Base-by-base conservation (phyloP, 805 yeast genomes). In the Wickerhamomyces rabaulensis region DNA sequence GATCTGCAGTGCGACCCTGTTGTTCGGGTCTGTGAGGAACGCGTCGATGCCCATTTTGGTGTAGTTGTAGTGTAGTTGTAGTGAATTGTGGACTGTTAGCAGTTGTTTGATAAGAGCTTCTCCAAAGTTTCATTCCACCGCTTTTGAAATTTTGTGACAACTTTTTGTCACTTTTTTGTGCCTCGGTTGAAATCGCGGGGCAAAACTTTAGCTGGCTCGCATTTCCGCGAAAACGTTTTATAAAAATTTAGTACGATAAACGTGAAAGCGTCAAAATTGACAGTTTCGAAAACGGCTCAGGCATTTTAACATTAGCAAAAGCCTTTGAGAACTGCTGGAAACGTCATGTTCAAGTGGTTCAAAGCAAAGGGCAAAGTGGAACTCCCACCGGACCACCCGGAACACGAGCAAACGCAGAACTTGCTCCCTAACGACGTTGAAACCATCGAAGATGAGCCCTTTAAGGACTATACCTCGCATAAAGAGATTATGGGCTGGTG, bases 401-500 rank as follows among this genome's bases (percentile, higher is more conserved):
- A 16, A 9, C 36, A 6, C 16, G 20, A 16, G 16, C 36, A 33
- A 6, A 20, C 45, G 7, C 44, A 45, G 16, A 23, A 23, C 6
- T 26, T 45, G 26, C 44, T 46, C 12, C 44, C 39, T 8, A 39
- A 41, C 19, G 22, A 17, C 13, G 20, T 40, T n/a, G 37, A 27
- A 23, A 41, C 31, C 13, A 26, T 22, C 7, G 19, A 13, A 8
- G 37, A 44, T 12, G 40, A 39, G 25, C 43, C 23, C 5, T 48
- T 42, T 3, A 48, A 56, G 23, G 57, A 56, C 2, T 49, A 49
- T 39, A 70, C 78, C 0, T 63, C 74, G 6, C 56, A 62, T 25
- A 56, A 64, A 31, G 81, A 78, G 52, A 69, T 82, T 2, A 53
- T 70, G 31, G 92, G 91, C 4, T 79, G 91, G 91, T 80, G 80